These are phyloP conservation scores for Vitis rupestris DNA, from an alignment of 164 flowering plant species.

Conservation along the genomic window DNA sequence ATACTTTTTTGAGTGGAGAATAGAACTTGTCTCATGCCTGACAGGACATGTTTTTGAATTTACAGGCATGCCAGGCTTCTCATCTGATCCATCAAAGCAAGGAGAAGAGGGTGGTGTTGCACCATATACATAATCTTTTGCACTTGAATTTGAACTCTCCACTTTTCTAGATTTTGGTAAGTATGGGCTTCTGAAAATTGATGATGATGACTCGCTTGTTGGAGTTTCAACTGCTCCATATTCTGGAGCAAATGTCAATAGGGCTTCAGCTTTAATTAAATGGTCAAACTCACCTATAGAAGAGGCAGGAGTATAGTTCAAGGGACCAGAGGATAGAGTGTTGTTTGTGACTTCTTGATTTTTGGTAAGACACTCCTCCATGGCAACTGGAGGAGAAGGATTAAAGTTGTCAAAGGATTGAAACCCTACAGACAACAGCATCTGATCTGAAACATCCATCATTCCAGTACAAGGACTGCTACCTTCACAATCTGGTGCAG, in stretches of 20 bases:
- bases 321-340: conserved; percentile 40
- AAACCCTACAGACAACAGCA: conserved; percentile 61
- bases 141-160: conserved; percentile 67
- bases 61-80: conserved; percentile 34
- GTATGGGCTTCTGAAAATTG: conserved; percentile 76
- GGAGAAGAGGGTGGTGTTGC: conserved; percentile 79
- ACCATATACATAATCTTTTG: conserved; percentile 61
- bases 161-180: conserved; percentile 56
- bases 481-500: conserved; percentile 65
- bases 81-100: conserved; percentile 47
- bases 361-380: conserved; percentile 56
- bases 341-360: conserved; percentile 46
- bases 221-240: conserved; percentile 88
- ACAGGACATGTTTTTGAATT: conserved; percentile 35
- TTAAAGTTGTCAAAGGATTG: conserved; percentile 66
- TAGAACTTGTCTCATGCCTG: conserved; percentile 29
- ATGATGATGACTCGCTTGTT: conserved; percentile 51
- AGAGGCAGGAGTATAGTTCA: conserved; percentile 33
- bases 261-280: conserved; percentile 81
- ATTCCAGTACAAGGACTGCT: conserved; percentile 67
- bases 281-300: conserved; percentile 70
- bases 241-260: conserved; percentile 91
- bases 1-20: conserved; percentile 43
- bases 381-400: conserved; percentile 38
- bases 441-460: conserved; percentile 81